A percentile compares a stretch with the other conserved stretches of the same genome.
These are phyloP conservation scores for Salix purpurea DNA, from an alignment of 345 rosid species.

Conservation along the genomic window DNA sequence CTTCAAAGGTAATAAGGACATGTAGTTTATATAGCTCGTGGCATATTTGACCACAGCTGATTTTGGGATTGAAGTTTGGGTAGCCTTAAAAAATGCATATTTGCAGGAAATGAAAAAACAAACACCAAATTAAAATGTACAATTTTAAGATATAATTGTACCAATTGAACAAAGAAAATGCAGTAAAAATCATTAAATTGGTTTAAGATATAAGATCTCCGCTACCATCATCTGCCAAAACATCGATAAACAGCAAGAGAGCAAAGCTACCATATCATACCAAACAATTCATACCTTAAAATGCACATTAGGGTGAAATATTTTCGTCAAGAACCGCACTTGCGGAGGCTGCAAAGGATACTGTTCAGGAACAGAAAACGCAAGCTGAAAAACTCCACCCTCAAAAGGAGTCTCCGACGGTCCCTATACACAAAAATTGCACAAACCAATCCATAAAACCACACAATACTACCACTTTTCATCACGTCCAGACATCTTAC, in stretches of 20 bases:
- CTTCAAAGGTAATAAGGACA: no score
- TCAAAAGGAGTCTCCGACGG: slow-evolving; percentile 98
- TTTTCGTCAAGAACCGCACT: slow-evolving; percentile 94
- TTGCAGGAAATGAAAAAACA: not conserved
- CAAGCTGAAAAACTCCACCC: slow-evolving; percentile 95
- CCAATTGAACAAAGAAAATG: not conserved
- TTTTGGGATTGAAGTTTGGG: no score
- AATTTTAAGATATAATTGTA: not conserved
- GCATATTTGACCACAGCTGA: no score
- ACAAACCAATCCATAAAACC: slow-evolving; percentile 14
- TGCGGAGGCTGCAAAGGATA: slow-evolving; percentile 99
- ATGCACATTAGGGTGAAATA: slow-evolving; percentile 98
- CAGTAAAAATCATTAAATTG: not conserved
- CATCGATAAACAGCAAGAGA: not conserved
- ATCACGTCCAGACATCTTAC: slow-evolving; percentile 25
- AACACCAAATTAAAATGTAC: not conserved
- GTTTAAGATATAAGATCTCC: not conserved
- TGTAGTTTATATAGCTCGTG: no score
- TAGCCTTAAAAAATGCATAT: no score
- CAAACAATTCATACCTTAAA: slow-evolving; percentile 57
- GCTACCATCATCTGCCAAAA: not conserved
- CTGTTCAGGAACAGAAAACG: slow-evolving; percentile 89
- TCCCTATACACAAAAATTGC: slow-evolving; percentile 42
- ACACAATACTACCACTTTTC: not conserved
- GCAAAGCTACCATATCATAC: not conserved